Evolutionary conservation across 805 yeast species (phyloP).

Genomic region (Candida tammaniensis): DNA sequence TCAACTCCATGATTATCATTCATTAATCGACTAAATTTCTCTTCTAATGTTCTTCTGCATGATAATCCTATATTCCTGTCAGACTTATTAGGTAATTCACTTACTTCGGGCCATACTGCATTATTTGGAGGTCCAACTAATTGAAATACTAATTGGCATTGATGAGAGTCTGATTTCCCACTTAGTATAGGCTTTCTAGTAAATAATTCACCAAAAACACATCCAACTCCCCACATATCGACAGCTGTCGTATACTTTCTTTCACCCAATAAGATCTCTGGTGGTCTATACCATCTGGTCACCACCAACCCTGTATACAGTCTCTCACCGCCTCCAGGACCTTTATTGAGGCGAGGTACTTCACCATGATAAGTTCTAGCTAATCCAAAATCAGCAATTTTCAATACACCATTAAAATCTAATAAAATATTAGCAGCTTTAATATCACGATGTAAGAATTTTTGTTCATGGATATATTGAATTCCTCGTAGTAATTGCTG

Average conservation of each 20-base stretch:
- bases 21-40: slow-evolving; percentile 44
- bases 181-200: slow-evolving; percentile 77
- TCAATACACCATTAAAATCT: slow-evolving; percentile 71
- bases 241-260: slow-evolving; percentile 87
- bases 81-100: slow-evolving; percentile 53
- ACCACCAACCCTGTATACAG: slow-evolving; percentile 71
- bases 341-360: slow-evolving; percentile 50
- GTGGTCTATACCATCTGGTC: slow-evolving; percentile 97
- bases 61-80: slow-evolving; percentile 45
- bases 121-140: slow-evolving; percentile 77
- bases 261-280: slow-evolving; percentile 86
- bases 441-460: slow-evolving; percentile 79
- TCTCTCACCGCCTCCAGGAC: slow-evolving; percentile 57
- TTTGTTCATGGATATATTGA: slow-evolving; percentile 67
- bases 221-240: slow-evolving; percentile 97
- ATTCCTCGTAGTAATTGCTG: slow-evolving; percentile 76
- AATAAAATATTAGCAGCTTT: slow-evolving; percentile 94
- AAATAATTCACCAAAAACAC: slow-evolving; percentile 91
- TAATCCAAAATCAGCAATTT: slow-evolving; percentile 93
- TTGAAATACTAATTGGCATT: slow-evolving; percentile 76
- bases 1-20: slow-evolving; percentile 47
- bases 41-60: slow-evolving; percentile 45
- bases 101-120: slow-evolving; percentile 59
- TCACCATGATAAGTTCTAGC: slow-evolving; percentile 73
- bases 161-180: slow-evolving; percentile 85